Percentiles rank a stretch among this genome's conserved stretches.
Conservation (phyloP, 2,329 filamentous ascomycete species). For the Zymoseptoria pseudotritici region DNA sequence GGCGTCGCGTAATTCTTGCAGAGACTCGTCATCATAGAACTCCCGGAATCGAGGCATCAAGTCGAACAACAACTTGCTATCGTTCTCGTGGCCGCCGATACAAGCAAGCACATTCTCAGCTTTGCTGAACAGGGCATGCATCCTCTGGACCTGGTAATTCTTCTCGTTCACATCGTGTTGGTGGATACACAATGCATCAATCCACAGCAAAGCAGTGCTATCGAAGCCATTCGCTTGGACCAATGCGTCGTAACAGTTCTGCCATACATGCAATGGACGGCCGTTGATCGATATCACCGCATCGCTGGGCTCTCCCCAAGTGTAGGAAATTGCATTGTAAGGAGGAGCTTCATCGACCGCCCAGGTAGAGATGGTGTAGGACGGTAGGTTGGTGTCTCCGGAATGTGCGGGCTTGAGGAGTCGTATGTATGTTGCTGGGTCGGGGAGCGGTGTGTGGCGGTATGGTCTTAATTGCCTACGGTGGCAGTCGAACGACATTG, state of each 20-base stretch:
- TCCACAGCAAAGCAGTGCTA: not conserved
- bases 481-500: no score
- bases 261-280: not conserved
- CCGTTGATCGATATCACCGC: not conserved
- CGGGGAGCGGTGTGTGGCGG: no score
- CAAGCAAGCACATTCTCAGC: slow-evolving; percentile 1
- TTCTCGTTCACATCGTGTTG: slow-evolving; percentile 1
- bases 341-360: not conserved
- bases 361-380: not conserved
- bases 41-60: no score
- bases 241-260: slow-evolving; percentile 1
- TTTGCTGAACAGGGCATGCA: not conserved
- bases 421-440: not conserved
- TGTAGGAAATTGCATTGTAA: slow-evolving; percentile 9
- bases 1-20: no score
- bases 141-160: slow-evolving; percentile 1
- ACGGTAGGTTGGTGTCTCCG: not conserved
- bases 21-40: no score
- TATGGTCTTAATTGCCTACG: no score
- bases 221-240: not conserved
- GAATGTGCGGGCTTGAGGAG: not conserved
- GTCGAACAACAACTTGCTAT: not conserved
- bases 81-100: not conserved
- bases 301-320: slow-evolving; percentile 1
- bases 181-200: slow-evolving; percentile 4